Evolutionary conservation across 148 eudicot species (phyloP), one percentile per base, ranked within the genome.

Genomic region (Cornus suecica): DNA sequence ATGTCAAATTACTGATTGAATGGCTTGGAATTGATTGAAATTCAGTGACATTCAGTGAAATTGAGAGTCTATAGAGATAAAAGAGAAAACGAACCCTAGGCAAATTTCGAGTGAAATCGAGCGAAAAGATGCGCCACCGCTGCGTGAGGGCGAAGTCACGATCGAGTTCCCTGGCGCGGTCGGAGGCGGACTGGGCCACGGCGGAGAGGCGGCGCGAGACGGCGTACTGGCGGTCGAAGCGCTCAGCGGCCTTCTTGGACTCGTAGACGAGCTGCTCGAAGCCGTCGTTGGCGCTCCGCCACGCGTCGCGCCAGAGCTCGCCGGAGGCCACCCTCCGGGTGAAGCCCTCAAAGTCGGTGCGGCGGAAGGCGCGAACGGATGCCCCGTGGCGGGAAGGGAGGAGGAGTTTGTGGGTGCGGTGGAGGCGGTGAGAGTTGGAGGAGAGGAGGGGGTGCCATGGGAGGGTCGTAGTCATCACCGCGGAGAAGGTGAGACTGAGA

Each of bases 261-360:
- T 95, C 99, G 75, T 79, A 95, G 2, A 89, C 70, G 2, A 95
- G 64, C 83, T 83, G 94, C 66, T 95, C 99, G 72, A 95, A 91
- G 8, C 91, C 89, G 63, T 91, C 85, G 80, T 91, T 92, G 25
- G 97, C 96, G 24, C 78, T 79, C 10, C 91, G 77, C 97, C 97
- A 92, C 4, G 82, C 88, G 68, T 89, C 93, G 31, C 77, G 84
- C 92, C 85, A 90, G 10, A 83, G 88, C 65, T 95, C 94, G 10
- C 99, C 97, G 42, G 97, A 88, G 0, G 82, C 72, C 42, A 95
- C 80, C n/a, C 97, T 91, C 54, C 48, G 69, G 24, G 91, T 84
- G 77, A 95, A 91, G 3, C 87, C 74, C 26, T 94, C 97, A 84
- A 92, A 86, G 79, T 94, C 94, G 73, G 84, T 85, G 37, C 95